Evolutionary conservation across 2,329 filamentous ascomycete species (phyloP), one percentile per base, ranked within the genome.

Genomic region (Anisogramma anomala): DNA sequence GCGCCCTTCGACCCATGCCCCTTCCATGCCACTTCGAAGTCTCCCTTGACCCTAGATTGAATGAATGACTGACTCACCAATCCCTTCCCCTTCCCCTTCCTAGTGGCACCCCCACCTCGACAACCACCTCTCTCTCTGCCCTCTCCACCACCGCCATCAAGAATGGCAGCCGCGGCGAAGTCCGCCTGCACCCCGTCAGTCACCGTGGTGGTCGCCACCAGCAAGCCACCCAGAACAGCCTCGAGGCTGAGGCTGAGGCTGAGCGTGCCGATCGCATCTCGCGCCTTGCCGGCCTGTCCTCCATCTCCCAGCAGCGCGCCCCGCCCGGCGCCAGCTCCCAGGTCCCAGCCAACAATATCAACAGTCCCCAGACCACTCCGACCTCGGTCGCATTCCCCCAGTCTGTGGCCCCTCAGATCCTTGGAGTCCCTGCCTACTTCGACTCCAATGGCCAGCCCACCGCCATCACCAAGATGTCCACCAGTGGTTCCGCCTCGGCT

Each of bases 201-300:
- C n/a, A 61, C 43, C 68, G 72, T 42, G 68, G 68, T 37, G 66
- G 73, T 53, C 66, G 78, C 58, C 62, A 77, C 53, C 69, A 74
- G 52, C 66, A 72, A 50, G 62, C 75, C 6, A 82, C 79, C 15
- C 74, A 76, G 40, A 82, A 75, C 50, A 89, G 82, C 53, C 78
- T 91, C 46, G 88, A 94, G 54, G 87, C 87, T 48, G 88, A 94
- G 61, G 85, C 88, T 52, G 88, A 94, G 54, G 87, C 87, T 48
- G 88, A 94, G 61, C 85, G 88, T 52, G 87, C 86, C 48, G 88
- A 95, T 62, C 87, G 89, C 55, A 95, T 96, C 61, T 94, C 87
- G 32, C 87, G 89, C 37, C 78, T 95, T 17, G 84, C 88, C 10
- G 89, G 89, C n/a, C 75, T 95, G 27, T 87, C 94, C 59, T 79